Base-by-base conservation (phyloP, 2,329 filamentous ascomycete species). In the Monilinia laxa region DNA sequence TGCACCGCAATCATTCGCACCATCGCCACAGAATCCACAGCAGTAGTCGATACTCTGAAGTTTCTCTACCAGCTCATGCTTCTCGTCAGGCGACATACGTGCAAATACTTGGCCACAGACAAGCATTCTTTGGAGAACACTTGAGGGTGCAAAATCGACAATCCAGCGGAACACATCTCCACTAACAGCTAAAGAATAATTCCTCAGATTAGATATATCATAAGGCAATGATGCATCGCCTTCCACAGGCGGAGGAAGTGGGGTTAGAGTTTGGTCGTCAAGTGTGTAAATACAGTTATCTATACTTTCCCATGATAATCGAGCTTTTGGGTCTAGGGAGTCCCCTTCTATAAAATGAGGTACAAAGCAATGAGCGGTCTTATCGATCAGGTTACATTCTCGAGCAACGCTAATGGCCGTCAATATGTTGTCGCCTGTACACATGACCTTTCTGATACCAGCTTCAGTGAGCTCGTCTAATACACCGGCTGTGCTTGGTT, bases 41-140 rank as follows among this genome's bases (percentile, higher is more conserved):
- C 91, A 96, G 78, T 97, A 99, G 76, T 93, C 94, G 70, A 99
- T 92, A 73, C 91, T 94, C 77, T 99, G 96, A 4, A 99, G 84
- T 77, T 97, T 99, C 77, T 98, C 95, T 2, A 99, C 93, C 2
- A 99, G 82, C 77, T 99, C 96, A 76, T 97, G 93, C 77, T 99
- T 99, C 78, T 99, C 95, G 76, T 99, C 96, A 0, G 95, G 96
- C 1, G 94, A 98, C 95, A 99, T 99, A 72, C 95, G 90, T 4
- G 95, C 96, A 78, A 96, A 99, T 1, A 99, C 92, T 78, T 95
- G 94, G 35, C 94, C 93, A 64, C 86, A 86, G 47, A 97, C 89
- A 65, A 99, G 90, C 88, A 98, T 94, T 72, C 86, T 82, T 68
- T 89, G 88, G 45, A 98, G 81, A 0, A 96, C 84, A 65, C 91